Conservation (phyloP, 2,329 filamentous ascomycete species). For the Epichloe baconii region DNA sequence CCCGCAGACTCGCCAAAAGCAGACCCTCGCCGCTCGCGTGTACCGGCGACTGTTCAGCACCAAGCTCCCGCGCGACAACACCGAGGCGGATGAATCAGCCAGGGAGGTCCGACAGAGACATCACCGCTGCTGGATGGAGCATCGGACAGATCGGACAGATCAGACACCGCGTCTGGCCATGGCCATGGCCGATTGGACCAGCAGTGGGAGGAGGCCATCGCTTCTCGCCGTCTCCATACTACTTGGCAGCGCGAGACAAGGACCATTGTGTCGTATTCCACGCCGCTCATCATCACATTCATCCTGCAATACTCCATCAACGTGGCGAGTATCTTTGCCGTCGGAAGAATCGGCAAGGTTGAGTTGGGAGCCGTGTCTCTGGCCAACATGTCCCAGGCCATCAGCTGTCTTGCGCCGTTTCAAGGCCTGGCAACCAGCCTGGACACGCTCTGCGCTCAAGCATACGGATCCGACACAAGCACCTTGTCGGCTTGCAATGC, state of each 20-base stretch:
- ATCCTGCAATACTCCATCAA: conserved; percentile 73
- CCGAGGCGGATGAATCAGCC: conserved; percentile 26
- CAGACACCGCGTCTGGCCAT: conserved; percentile 27
- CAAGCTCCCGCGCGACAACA: conserved; percentile 27
- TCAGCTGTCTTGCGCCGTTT: conserved; percentile 64
- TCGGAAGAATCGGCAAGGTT: conserved; percentile 60
- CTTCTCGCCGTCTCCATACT: conserved; percentile 68
- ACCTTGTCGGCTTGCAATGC: conserved; percentile 72
- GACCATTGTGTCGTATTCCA: conserved; percentile 60
- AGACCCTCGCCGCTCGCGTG: conserved; percentile 23
- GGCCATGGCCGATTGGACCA: conserved; percentile 43
- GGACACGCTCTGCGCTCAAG: conserved; percentile 87
- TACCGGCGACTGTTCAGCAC: conserved; percentile 44
- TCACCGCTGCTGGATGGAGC: conserved; percentile 24
- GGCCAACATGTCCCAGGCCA: conserved; percentile 64
- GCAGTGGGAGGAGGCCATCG: conserved; percentile 78
- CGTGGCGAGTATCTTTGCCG: conserved; percentile 68
- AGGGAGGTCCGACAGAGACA: conserved; percentile 24
- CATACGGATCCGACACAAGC: conserved; percentile 81
- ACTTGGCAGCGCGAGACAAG: conserved; percentile 86
- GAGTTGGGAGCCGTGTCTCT: conserved; percentile 32
- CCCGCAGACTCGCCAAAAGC: conserved; percentile 14
- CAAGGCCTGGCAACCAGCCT: conserved; percentile 81
- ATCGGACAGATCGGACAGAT: neutral
- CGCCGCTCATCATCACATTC: conserved; percentile 58